Evolutionary conservation across 768 basidiomycete species (phyloP).

Genomic region (Kwoniella shandongensis): DNA sequence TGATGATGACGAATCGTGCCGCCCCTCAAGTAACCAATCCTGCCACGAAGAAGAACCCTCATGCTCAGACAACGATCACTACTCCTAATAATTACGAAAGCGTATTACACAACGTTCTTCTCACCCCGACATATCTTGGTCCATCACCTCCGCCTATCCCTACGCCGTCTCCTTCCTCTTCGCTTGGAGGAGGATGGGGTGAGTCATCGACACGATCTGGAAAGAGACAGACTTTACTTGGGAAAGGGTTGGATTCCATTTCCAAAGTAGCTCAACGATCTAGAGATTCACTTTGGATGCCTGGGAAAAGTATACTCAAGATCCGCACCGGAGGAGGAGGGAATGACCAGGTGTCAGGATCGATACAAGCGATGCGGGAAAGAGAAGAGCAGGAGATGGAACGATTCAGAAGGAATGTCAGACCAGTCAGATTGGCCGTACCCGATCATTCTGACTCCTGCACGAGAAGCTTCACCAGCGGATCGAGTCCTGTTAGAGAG

Average conservation of each 20-base stretch:
- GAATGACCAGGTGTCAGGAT: constrained; percentile 4
- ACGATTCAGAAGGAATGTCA: constrained; percentile 23
- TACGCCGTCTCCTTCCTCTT: not conserved
- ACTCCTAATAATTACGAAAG: constrained; percentile 36
- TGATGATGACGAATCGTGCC: constrained; percentile 12
- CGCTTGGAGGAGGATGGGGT: not conserved
- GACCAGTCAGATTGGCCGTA: constrained; percentile 12
- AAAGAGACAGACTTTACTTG: constrained; percentile 22
- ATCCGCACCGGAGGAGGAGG: constrained; percentile 9
- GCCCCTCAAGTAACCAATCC: not conserved
- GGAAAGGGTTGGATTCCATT: constrained; percentile 19
- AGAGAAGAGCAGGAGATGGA: constrained; percentile 40
- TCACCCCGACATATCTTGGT: constrained; percentile 41
- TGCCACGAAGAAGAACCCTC: constrained; percentile 3
- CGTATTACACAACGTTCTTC: constrained; percentile 42
- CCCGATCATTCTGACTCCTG: constrained; percentile 14
- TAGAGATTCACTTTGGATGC: constrained; percentile 20
- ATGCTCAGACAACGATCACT: not conserved
- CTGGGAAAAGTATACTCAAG: constrained; percentile 26
- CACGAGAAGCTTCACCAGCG: not conserved
- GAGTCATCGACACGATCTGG: constrained; percentile 1
- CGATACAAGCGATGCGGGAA: constrained; percentile 26
- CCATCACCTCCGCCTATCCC: constrained; percentile 17
- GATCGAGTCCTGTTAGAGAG: constrained; percentile 15
- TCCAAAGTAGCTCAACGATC: constrained; percentile 6